Conservation (phyloP, 2,329 filamentous ascomycete genomes). For the Microsporum ferrugineum region DNA sequence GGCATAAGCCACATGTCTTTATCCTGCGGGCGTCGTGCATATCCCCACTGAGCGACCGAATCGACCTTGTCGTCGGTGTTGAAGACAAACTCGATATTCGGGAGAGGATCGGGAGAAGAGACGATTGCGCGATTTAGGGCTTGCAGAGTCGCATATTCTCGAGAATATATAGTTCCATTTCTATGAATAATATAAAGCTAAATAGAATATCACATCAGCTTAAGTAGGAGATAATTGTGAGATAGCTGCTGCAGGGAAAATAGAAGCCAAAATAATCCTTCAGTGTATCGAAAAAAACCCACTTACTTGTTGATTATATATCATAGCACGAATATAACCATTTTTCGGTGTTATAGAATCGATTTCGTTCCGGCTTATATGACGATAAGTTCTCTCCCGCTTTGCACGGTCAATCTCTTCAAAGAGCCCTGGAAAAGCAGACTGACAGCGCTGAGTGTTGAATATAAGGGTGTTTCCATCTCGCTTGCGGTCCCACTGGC, state of each 20-base stretch:
- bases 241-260: background rate
- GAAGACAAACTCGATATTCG: conserved; percentile 41
- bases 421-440: conserved; percentile 33
- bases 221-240: background rate
- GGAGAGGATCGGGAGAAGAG: conserved; percentile 31
- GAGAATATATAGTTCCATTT: conserved; percentile 26
- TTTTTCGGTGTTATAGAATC: conserved; percentile 24
- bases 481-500: conserved; percentile 7
- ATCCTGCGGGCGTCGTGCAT: conserved; percentile 31
- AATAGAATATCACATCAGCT: background rate
- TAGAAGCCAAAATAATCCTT: no score
- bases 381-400: conserved; percentile 14
- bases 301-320: conserved; percentile 28
- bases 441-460: conserved; percentile 26
- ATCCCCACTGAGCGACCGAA: conserved; percentile 34
- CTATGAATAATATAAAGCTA: conserved; percentile 30
- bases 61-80: conserved; percentile 36
- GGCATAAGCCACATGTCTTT: conserved; percentile 41
- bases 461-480: conserved; percentile 30
- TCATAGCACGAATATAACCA: conserved; percentile 29
- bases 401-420: conserved; percentile 27
- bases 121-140: conserved; percentile 39
- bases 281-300: background rate
- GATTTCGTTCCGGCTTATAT: conserved; percentile 27
- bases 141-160: conserved; percentile 35